Evolutionary conservation across 169 alveolate genomes (phyloP).

Genomic region (Babesia microti): DNA sequence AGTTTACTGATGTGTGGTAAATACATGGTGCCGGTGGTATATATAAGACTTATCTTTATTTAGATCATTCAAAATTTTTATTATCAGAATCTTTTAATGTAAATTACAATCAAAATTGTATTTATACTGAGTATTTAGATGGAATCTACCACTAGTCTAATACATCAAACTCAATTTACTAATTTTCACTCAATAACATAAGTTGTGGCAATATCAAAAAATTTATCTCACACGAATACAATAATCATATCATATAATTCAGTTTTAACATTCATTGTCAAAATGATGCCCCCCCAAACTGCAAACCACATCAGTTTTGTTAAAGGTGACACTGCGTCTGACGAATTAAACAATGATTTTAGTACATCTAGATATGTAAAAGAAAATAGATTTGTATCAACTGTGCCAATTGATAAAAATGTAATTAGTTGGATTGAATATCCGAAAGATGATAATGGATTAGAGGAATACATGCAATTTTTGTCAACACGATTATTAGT

Average conservation of each 20-base stretch:
- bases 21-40: too few species aligned
- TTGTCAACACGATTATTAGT: conserved; percentile 23
- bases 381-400: neutral
- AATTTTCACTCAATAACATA: too few species aligned
- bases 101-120: conserved; percentile 2
- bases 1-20: too few species aligned
- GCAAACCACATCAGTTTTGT: neutral
- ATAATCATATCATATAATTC: too few species aligned
- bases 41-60: neutral
- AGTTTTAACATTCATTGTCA: too few species aligned
- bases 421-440: conserved; percentile 30
- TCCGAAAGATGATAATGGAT: conserved; percentile 42
- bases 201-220: too few species aligned
- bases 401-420: neutral
- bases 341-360: neutral
- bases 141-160: too few species aligned
- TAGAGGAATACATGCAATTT: conserved; percentile 15
- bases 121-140: neutral
- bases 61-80: neutral
- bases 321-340: neutral
- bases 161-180: too few species aligned
- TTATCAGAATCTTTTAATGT: neutral
- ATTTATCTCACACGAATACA: too few species aligned
- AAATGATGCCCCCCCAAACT: conserved; percentile 2
- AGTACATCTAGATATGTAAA: neutral